A percentile compares a stretch with the other conserved stretches of the same genome.
Conservation (phyloP, 169 alveolate species). For the Eimeria zaria region DNA sequence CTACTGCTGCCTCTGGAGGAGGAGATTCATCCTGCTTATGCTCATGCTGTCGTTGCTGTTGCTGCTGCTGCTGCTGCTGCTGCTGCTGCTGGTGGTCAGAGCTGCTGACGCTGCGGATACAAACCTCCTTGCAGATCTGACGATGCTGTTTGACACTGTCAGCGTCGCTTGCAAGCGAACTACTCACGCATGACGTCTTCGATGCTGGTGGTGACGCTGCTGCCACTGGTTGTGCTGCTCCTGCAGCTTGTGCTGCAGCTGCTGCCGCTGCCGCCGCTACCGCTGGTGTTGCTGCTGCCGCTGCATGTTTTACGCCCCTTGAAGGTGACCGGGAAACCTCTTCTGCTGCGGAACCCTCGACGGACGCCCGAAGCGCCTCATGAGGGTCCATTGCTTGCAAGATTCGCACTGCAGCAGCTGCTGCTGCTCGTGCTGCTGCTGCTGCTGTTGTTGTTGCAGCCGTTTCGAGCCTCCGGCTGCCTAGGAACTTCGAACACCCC, state of each 20-base stretch:
- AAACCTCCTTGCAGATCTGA: not conserved
- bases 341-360: not conserved
- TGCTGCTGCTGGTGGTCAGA: not conserved
- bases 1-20: constrained; percentile 14
- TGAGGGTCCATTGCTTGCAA: constrained; percentile 31
- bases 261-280: constrained; percentile 4
- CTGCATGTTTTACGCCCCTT: not conserved
- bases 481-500: not conserved
- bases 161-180: not conserved
- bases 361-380: not conserved
- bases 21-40: not conserved
- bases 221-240: constrained; percentile 16
- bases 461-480: not conserved
- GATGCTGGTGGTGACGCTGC: constrained; percentile 1
- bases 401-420: not conserved
- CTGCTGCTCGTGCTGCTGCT: constrained; percentile 1
- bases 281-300: not conserved
- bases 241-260: not conserved
- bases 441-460: constrained; percentile 9
- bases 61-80: constrained; percentile 37
- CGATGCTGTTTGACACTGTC: constrained; percentile 15
- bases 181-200: not conserved
- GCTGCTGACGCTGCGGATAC: not conserved
- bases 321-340: not conserved
- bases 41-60: constrained; percentile 20